Evolutionary conservation across 257 asterid species (phyloP).

Genomic region (Buddleja alternifolia): DNA sequence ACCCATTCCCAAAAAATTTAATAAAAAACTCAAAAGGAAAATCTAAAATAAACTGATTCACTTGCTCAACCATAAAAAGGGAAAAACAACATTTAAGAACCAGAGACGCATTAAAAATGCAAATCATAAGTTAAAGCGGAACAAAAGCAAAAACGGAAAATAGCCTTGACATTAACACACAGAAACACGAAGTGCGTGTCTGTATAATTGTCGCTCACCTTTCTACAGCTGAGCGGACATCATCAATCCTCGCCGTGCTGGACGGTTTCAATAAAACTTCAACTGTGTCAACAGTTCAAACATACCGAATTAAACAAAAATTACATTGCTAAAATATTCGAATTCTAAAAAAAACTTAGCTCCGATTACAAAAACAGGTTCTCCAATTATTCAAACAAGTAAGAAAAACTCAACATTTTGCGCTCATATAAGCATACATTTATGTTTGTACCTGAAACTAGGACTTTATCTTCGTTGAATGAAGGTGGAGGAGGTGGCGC

Average conservation of each 20-base stretch:
- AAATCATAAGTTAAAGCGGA: background rate
- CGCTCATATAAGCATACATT: background rate
- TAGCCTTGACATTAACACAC: background rate
- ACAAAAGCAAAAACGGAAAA: background rate
- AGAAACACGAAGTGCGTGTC: constrained; percentile 15
- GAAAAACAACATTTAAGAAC: background rate
- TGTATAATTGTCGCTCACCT: constrained; percentile 45
- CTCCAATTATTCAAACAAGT: background rate
- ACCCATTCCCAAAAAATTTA: background rate
- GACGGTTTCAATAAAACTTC: constrained; percentile 82
- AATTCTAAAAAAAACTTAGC: background rate
- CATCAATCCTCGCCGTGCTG: constrained; percentile 74
- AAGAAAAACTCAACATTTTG: background rate
- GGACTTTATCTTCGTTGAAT: constrained; percentile 54
- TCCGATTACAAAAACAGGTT: background rate
- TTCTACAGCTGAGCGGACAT: constrained; percentile 69
- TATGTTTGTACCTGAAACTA: constrained; percentile 66
- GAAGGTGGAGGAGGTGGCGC: constrained; percentile 32
- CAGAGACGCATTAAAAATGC: background rate
- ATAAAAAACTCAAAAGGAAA: background rate
- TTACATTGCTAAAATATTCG: constrained; percentile 19
- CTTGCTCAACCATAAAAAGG: no score
- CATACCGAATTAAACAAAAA: constrained; percentile 20
- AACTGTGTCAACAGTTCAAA: constrained; percentile 50
- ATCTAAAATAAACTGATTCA: background rate